These are phyloP conservation scores for Mycogone perniciosa DNA, from an alignment of 2,329 filamentous ascomycete genomes.

Conservation along the genomic window DNA sequence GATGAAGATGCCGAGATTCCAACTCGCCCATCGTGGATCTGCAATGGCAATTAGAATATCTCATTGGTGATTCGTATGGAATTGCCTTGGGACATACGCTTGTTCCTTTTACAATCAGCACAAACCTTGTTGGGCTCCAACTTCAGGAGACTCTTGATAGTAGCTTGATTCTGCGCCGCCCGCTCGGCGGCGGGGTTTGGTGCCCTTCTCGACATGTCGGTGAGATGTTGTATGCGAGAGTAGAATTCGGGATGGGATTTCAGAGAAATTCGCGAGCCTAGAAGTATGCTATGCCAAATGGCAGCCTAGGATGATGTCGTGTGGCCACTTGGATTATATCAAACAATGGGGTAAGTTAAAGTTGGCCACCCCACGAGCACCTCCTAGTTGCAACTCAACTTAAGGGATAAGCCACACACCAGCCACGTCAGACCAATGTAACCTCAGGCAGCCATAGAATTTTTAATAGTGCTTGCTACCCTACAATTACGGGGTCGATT, in stretches of 20 bases:
- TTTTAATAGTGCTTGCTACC: no score
- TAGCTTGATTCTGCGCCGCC: conserved; percentile 86
- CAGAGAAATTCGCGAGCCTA: neutral
- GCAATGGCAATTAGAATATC: conserved; percentile 7
- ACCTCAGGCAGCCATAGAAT: neutral
- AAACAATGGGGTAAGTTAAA: conserved; percentile 6
- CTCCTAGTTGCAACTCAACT: neutral
- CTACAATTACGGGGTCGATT: no score
- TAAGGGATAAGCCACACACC: neutral
- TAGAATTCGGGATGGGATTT: neutral
- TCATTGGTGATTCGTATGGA: neutral
- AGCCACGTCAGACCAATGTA: neutral
- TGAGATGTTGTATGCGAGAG: conserved; percentile 2
- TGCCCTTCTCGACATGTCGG: conserved; percentile 68
- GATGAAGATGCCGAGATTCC: conserved; percentile 95
- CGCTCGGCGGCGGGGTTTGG: conserved; percentile 76
- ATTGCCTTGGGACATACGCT: conserved; percentile 58
- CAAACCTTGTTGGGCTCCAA: conserved; percentile 93
- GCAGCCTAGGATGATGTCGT: conserved; percentile 8
- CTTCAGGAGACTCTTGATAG: conserved; percentile 91
- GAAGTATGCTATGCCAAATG: neutral
- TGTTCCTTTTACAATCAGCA: conserved; percentile 98
- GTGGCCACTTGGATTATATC: conserved; percentile 7
- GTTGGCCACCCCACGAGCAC: conserved; percentile 8
- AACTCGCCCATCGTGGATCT: conserved; percentile 98